These are phyloP conservation scores for Sugiyamaella mastotermitis DNA, from an alignment of 805 yeast genomes.

Conservation along the genomic window DNA sequence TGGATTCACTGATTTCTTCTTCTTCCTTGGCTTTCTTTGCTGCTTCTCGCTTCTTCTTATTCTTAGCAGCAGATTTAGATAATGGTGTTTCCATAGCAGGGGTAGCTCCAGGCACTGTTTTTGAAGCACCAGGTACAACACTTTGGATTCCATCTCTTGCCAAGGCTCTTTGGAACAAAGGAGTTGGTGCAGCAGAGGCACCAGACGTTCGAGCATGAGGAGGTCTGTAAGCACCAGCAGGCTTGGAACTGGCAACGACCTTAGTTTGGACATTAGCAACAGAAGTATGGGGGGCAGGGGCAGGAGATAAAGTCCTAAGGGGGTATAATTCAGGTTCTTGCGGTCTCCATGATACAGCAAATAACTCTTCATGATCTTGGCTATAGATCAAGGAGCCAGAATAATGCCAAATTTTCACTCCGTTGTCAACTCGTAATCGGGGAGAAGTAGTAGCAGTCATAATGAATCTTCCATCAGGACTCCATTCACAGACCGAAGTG, in stretches of 20 bases:
- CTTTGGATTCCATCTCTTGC: slow-evolving; percentile 9
- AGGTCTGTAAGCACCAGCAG: slow-evolving; percentile 91
- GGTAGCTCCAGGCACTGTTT: slow-evolving; percentile 38
- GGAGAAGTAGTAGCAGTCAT: slow-evolving; percentile 97
- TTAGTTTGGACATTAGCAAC: slow-evolving; percentile 37
- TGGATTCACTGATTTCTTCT: slow-evolving; percentile 15
- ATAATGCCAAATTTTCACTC: slow-evolving; percentile 89
- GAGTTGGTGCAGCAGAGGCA: slow-evolving; percentile 27
- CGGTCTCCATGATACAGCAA: slow-evolving; percentile 81
- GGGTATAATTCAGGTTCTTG: slow-evolving; percentile 51
- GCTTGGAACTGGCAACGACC: slow-evolving; percentile 43
- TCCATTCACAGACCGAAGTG: slow-evolving; percentile 96
- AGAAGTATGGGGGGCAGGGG: slow-evolving; percentile 65
- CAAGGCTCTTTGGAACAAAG: slow-evolving; percentile 23
- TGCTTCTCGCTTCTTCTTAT: slow-evolving; percentile 64
- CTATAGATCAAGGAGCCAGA: slow-evolving; percentile 74
- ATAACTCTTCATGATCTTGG: slow-evolving; percentile 76
- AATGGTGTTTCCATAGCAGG: slow-evolving; percentile 41
- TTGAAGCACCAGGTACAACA: slow-evolving; percentile 19
- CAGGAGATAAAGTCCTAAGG: slow-evolving; percentile 35
- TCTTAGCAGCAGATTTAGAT: slow-evolving; percentile 62
- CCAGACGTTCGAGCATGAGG: slow-evolving; percentile 74
- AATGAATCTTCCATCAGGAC: slow-evolving; percentile 91
- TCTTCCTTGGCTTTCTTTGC: slow-evolving; percentile 16
- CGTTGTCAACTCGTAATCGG: slow-evolving; percentile 92